Percentiles rank a stretch among this genome's conserved stretches.
Conservation (phyloP, 2,329 filamentous ascomycete species). For the Xylaria sp. region DNA sequence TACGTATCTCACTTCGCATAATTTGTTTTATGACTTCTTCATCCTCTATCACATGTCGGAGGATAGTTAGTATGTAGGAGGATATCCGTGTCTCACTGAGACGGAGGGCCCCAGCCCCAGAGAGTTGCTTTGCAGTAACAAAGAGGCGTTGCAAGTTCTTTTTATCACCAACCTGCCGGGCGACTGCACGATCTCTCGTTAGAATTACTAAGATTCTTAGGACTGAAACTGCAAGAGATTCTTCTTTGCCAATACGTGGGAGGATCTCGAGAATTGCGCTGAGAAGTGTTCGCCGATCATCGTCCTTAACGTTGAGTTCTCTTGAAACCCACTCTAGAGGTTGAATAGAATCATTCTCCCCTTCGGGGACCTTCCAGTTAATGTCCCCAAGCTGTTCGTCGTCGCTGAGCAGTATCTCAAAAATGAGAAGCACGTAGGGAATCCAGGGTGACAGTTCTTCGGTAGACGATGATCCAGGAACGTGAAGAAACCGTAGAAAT, state of each 20-base stretch:
- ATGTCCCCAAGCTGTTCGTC: constrained; percentile 83
- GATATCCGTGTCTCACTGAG: constrained; percentile 67
- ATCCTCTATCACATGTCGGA: constrained; percentile 94
- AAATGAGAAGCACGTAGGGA: constrained; percentile 85
- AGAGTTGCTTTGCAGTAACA: constrained; percentile 93
- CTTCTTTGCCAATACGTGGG: constrained; percentile 87
- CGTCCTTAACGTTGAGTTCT: constrained; percentile 69
- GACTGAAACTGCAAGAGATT: constrained; percentile 83
- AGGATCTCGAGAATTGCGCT: constrained; percentile 83
- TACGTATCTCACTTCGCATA: constrained; percentile 88
- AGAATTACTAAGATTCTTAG: constrained; percentile 87
- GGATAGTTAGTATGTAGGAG: constrained; percentile 79
- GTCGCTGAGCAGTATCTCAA: constrained; percentile 90
- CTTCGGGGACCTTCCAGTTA: constrained; percentile 71
- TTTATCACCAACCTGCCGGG: constrained; percentile 82
- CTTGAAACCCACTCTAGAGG: constrained; percentile 68
- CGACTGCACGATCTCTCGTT: constrained; percentile 80
- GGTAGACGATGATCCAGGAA: constrained; percentile 70
- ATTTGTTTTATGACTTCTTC: constrained; percentile 89
- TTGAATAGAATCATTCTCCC: constrained; percentile 60
- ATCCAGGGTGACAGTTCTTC: constrained; percentile 94
- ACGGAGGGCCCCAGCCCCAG: constrained; percentile 78
- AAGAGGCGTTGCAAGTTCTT: constrained; percentile 90
- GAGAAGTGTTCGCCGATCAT: constrained; percentile 77
- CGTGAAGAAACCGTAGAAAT: constrained; percentile 81